Evolutionary conservation across 2,329 filamentous ascomycete genomes (phyloP).

Genomic region (Hypoxylon sp.): DNA sequence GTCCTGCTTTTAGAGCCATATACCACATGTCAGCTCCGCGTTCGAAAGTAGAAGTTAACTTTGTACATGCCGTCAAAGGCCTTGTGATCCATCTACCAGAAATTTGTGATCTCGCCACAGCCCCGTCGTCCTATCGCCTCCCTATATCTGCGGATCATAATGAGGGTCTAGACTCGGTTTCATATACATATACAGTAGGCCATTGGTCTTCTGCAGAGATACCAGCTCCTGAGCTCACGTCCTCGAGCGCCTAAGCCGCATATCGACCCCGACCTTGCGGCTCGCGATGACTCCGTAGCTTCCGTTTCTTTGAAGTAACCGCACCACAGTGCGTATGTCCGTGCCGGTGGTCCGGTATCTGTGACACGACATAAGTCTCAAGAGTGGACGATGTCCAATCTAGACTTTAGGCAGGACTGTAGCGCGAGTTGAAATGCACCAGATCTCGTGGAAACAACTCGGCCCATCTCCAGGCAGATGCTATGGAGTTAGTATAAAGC

Average conservation of each 20-base stretch:
- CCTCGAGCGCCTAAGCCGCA: constrained; percentile 11
- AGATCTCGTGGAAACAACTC: constrained; percentile 4
- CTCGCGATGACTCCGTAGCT: constrained; percentile 19
- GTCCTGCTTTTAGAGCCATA: not conserved
- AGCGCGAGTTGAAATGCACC: constrained; percentile 19
- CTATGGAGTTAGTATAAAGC: constrained; percentile 24
- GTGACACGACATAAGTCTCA: constrained; percentile 29
- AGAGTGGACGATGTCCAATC: constrained; percentile 22
- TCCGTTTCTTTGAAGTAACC: constrained; percentile 8
- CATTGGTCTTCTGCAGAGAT: constrained; percentile 14
- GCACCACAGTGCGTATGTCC: constrained; percentile 31
- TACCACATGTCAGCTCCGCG: not conserved
- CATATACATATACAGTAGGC: not conserved
- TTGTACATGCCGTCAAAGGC: not conserved
- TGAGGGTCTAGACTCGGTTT: constrained; percentile 19
- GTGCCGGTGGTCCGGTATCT: not conserved
- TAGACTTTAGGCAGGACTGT: constrained; percentile 39
- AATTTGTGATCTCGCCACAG: not conserved
- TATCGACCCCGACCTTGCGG: constrained; percentile 3
- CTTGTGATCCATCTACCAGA: not conserved
- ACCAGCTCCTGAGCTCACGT: constrained; percentile 24
- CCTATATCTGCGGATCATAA: constrained; percentile 10
- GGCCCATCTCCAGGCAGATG: not conserved
- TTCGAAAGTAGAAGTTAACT: not conserved
- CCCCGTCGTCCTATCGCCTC: not conserved